phyloP scores from a whole-genome alignment of 495 filamentous ascomycete species.

The Trichoderma orchidacearum region DNA sequence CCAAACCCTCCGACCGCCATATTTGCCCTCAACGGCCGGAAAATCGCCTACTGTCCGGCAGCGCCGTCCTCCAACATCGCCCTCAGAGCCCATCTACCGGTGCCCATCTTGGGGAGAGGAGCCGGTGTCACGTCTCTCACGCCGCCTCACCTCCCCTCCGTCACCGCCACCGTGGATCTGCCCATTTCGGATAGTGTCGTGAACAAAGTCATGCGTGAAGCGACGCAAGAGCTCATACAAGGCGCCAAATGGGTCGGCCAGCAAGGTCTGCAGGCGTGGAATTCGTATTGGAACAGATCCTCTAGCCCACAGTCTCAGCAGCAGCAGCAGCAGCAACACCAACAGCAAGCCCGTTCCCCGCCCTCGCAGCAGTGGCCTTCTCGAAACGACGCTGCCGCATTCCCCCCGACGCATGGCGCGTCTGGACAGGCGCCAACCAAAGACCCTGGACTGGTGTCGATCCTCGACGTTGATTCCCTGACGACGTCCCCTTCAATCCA shows the following conservation, averaged over 20 bases:
- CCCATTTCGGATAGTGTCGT: conserved; percentile 69
- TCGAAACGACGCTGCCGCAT: conserved; percentile 31
- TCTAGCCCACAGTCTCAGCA: conserved; percentile 24
- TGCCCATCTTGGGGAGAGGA: conserved; percentile 35
- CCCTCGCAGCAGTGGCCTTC: conserved; percentile 8
- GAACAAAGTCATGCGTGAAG: conserved; percentile 74
- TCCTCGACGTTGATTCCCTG: conserved; percentile 60
- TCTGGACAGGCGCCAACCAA: conserved; percentile 29
- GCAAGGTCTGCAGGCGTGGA: conserved; percentile 75
- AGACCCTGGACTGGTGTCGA: conserved; percentile 70
- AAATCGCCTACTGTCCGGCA: conserved; percentile 77
- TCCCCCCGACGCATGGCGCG: conserved; percentile 65
- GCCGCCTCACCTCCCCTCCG: conserved; percentile 60
- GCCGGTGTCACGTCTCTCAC: conserved; percentile 56
- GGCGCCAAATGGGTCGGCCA: conserved; percentile 78
- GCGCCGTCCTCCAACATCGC: conserved; percentile 53
- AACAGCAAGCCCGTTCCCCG: not conserved
- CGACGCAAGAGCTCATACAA: conserved; percentile 81
- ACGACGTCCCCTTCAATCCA: conserved; percentile 35
- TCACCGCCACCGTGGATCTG: conserved; percentile 62
- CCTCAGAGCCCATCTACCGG: conserved; percentile 43
- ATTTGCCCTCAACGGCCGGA: conserved; percentile 61
- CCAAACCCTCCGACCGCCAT: conserved; percentile 45
- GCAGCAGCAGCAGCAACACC: not conserved
- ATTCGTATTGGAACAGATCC: conserved; percentile 70